Conservation (phyloP, 2,329 filamentous ascomycete genomes). For the Aureobasidium sp. region DNA sequence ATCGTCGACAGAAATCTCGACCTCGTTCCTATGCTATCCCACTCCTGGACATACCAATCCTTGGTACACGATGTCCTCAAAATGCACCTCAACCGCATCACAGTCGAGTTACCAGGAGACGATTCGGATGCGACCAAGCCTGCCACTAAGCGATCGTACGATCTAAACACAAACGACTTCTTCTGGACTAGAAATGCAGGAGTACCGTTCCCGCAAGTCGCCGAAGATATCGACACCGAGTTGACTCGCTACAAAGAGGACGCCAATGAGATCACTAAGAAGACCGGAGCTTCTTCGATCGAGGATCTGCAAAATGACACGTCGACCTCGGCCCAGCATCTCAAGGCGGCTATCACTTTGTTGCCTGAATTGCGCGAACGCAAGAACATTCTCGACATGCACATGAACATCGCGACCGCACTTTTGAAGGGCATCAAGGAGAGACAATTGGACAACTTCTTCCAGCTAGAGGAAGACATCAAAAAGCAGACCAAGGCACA, state of each 20-base stretch:
- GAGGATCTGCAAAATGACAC: conserved; percentile 89
- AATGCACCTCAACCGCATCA: conserved; percentile 87
- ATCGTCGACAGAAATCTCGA: conserved; percentile 94
- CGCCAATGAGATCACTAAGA: conserved; percentile 85
- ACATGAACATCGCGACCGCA: conserved; percentile 94
- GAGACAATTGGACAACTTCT: conserved; percentile 90
- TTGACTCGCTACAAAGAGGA: conserved; percentile 93
- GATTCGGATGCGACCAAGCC: conserved; percentile 63
- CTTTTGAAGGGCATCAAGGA: conserved; percentile 79
- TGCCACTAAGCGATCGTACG: conserved; percentile 78
- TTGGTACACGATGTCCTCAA: conserved; percentile 69
- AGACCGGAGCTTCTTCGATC: conserved; percentile 84
- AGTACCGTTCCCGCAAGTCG: conserved; percentile 87
- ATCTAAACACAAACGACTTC: conserved; percentile 82
- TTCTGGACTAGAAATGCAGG: conserved; percentile 94
- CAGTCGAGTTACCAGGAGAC: conserved; percentile 74
- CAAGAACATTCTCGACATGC: conserved; percentile 91
- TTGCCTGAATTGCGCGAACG: conserved; percentile 86
- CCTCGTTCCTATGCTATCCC: conserved; percentile 94
- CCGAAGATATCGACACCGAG: conserved; percentile 91
- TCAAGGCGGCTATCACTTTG: conserved; percentile 90
- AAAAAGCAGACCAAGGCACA: conserved; percentile 85
- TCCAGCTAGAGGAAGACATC: conserved; percentile 87
- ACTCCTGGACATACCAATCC: conserved; percentile 87
- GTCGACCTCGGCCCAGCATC: conserved; percentile 79